phyloP scores from a whole-genome alignment of 495 filamentous ascomycete genomes.

The Rostrohypoxylon terebratum region DNA sequence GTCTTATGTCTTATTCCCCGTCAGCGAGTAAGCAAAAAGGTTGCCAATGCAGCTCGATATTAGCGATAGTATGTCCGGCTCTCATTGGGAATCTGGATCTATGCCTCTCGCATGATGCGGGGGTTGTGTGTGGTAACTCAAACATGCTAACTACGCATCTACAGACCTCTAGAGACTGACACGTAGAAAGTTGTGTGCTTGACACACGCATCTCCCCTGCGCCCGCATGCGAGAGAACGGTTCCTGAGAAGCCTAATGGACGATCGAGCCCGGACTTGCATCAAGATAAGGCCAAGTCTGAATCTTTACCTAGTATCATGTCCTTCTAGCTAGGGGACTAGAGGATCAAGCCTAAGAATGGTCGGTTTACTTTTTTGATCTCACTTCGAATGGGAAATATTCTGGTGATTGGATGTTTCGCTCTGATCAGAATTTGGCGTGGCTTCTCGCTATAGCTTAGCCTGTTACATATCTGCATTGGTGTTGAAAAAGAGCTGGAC shows the following conservation, averaged over 20 bases:
- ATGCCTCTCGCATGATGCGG: conserved; percentile 44
- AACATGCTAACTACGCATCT: conserved; percentile 39
- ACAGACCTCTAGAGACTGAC: conserved; percentile 49
- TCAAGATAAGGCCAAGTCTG: conserved; percentile 35
- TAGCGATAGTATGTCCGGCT: conserved; percentile 36
- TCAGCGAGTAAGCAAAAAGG: conserved; percentile 28
- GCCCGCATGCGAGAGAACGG: conserved; percentile 41
- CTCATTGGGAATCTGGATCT: conserved; percentile 45
- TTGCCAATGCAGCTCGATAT: conserved; percentile 37
- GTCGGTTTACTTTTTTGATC: conserved; percentile 22
- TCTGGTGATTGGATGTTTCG: conserved; percentile 28
- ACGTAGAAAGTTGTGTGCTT: conserved; percentile 47
- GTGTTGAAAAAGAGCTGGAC: background rate
- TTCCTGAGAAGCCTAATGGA: conserved; percentile 45
- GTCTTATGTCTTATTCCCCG: conserved; percentile 10
- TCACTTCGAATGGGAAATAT: conserved; percentile 14
- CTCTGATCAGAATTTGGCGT: conserved; percentile 23
- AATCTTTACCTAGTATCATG: conserved; percentile 28
- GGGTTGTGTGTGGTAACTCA: conserved; percentile 36
- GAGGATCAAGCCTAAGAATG: conserved; percentile 9
- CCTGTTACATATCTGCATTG: conserved; percentile 7
- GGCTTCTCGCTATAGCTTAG: conserved; percentile 16
- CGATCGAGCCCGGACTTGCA: conserved; percentile 38
- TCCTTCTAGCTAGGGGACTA: conserved; percentile 24
- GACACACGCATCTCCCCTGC: conserved; percentile 43